Evolutionary conservation across 164 flowering plant species (phyloP).

Genomic region (Sedum album): DNA sequence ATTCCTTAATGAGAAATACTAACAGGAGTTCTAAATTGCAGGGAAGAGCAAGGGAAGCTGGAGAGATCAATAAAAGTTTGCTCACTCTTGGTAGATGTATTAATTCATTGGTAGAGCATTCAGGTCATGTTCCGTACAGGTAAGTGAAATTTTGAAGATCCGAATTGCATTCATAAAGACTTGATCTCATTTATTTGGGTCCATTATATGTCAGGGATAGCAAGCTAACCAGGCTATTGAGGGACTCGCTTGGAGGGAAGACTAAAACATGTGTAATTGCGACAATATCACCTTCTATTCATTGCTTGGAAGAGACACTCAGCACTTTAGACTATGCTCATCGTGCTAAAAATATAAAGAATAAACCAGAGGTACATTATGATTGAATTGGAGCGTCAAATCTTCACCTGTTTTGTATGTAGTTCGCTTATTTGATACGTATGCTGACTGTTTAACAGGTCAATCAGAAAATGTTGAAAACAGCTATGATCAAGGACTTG

Average conservation of each 20-base stretch:
- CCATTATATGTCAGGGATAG: constrained; percentile 48
- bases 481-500: constrained; percentile 61
- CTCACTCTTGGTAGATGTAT: constrained; percentile 76
- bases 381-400: neutral
- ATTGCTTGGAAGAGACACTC: constrained; percentile 68
- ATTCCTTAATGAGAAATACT: too few species aligned
- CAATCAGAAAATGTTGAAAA: constrained; percentile 65
- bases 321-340: constrained; percentile 76
- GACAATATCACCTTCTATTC: constrained; percentile 63
- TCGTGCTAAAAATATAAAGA: constrained; percentile 77
- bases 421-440: constrained; percentile 6
- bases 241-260: constrained; percentile 81
- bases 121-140: constrained; percentile 77
- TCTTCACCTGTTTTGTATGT: neutral
- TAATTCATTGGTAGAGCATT: constrained; percentile 67
- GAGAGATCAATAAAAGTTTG: constrained; percentile 83
- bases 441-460: constrained; percentile 35
- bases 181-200: neutral
- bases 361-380: constrained; percentile 67
- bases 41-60: constrained; percentile 89
- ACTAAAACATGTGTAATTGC: constrained; percentile 87
- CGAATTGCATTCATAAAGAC: neutral
- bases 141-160: constrained; percentile 15
- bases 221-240: constrained; percentile 63
- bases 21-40: constrained; percentile 19